Percentiles rank a stretch among this genome's conserved stretches.
Evolutionary conservation across 2,329 filamentous ascomycete species (phyloP).

Genomic region (Alternaria sp.): DNA sequence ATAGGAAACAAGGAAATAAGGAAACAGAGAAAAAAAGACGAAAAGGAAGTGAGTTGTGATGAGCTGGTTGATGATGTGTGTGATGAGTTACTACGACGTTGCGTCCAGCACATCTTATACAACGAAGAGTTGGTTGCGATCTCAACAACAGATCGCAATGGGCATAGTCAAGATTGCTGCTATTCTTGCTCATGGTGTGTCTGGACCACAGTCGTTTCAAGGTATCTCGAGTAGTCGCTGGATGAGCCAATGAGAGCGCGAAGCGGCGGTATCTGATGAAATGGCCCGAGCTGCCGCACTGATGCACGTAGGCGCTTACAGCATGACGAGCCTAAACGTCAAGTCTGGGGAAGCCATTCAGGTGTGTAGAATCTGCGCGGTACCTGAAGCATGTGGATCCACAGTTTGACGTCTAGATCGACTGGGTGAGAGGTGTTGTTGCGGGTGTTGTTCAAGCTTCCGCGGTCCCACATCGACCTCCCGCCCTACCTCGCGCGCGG

Average conservation of each 20-base stretch:
- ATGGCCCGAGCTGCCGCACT: constrained; percentile 44
- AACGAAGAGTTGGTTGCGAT: constrained; percentile 14
- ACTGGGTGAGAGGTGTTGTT: constrained; percentile 36
- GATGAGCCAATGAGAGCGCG: constrained; percentile 40
- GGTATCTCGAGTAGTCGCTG: constrained; percentile 49
- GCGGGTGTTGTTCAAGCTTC: constrained; percentile 39
- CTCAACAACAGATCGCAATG: constrained; percentile 29
- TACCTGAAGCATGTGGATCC: constrained; percentile 30
- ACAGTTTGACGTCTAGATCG: constrained; percentile 29
- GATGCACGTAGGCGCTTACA: constrained; percentile 46
- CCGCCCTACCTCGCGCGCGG: constrained; percentile 48
- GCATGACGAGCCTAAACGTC: constrained; percentile 32
- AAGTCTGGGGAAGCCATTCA: constrained; percentile 41
- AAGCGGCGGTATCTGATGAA: constrained; percentile 36
- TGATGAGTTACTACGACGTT: constrained; percentile 33
- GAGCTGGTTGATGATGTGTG: constrained; percentile 43
- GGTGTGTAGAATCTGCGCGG: constrained; percentile 15
- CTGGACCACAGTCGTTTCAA: constrained; percentile 45
- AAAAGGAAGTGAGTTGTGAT: constrained; percentile 43
- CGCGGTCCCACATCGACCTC: constrained; percentile 40
- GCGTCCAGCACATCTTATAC: constrained; percentile 38
- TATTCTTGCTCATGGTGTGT: constrained; percentile 44
- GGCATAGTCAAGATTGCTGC: constrained; percentile 32
- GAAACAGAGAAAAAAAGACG: constrained; percentile 44
- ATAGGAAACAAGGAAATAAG: constrained; percentile 45